Evolutionary conservation across 352 stramenopile genomes (phyloP), one percentile per base, ranked within the genome.

Genomic region (Phytopythium mirpurense): DNA sequence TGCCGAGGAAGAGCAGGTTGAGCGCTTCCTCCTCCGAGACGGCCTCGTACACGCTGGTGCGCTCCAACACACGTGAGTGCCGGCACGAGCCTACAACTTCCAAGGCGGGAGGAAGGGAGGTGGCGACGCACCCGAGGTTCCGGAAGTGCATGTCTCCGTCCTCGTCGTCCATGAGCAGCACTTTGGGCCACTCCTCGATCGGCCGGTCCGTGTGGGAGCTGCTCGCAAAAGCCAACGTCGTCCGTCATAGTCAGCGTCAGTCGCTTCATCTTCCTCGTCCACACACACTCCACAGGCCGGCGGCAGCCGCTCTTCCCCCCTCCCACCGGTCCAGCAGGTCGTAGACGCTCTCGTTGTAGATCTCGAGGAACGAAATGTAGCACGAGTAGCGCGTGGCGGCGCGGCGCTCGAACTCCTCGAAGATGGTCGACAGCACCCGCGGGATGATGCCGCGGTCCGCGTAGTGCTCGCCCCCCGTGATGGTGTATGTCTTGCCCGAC

Each of bases 321-420:
- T 32, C 29, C 9, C 29, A 80, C 68, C 78, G 64, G 35, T 89
- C 78, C 0, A 98, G 77, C 43, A 98, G 68, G 54, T 98, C 95
- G 62, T 97, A 98, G 23, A 96, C 88, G 62, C 68, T 91, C 65
- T 98, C 92, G 65, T 98, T 98, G 80, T 98, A 98, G 36, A 98
- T 97, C 62, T 98, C 90, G 47, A 98, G 65, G 64, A 98, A 98
- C 12, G 94, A 98, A 47, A 98, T 83, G 64, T 93, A 92, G 55
- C 83, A 95, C n/a, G 80, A 69, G 62, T 91, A 93, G 31, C 67
- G 67, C 70, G 85, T 80, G 31, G 68, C 54, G 15, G 58, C 44
- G 40, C 72, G 71, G 40, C 66, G 68, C 51, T 90, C 82, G 36
- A 90, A 89, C 50, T 83, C 79, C 57, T 85, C 74, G 63, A 98